Evolutionary conservation across 371 early-diverging fungal species (phyloP).

Genomic region (Mucor indicus): DNA sequence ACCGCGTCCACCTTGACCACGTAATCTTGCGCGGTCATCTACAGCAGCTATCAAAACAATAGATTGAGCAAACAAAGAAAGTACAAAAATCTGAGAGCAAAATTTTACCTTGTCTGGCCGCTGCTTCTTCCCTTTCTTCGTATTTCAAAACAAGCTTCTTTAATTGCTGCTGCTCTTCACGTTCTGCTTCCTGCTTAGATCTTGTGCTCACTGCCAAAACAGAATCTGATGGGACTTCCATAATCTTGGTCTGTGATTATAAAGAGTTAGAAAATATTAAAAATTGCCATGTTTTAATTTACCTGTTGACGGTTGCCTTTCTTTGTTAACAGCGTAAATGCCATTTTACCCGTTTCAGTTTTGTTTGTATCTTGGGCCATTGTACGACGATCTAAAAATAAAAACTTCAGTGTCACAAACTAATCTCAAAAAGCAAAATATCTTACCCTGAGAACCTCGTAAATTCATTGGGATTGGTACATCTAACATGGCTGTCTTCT

Average conservation of each 20-base stretch:
- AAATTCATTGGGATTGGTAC: constrained; percentile 78
- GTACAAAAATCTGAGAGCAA: background rate
- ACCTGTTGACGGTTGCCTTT: constrained; percentile 91
- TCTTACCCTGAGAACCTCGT: constrained; percentile 47
- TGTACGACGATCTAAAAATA: constrained; percentile 36
- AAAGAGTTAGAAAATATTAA: background rate
- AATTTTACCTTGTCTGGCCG: constrained; percentile 53
- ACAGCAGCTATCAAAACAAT: constrained; percentile 20
- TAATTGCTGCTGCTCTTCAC: constrained; percentile 85
- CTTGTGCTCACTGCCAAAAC: constrained; percentile 80
- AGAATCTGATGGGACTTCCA: constrained; percentile 86
- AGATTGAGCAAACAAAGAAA: background rate
- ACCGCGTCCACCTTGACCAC: constrained; percentile 25
- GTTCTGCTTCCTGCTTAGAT: constrained; percentile 81
- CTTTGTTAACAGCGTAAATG: constrained; percentile 88
- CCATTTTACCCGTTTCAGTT: constrained; percentile 55
- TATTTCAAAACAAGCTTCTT: constrained; percentile 90
- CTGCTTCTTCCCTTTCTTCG: constrained; percentile 79
- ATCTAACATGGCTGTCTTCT: constrained; percentile 73
- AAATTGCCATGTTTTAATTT: constrained; percentile 1
- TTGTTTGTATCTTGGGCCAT: constrained; percentile 24
- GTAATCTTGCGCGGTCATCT: constrained; percentile 35
- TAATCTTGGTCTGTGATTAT: constrained; percentile 49
- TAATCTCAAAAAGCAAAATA: background rate
- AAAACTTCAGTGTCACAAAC: background rate